Base-by-base conservation (phyloP, 2,329 filamentous ascomycete genomes). In the Reticulascus tulasneorum region DNA sequence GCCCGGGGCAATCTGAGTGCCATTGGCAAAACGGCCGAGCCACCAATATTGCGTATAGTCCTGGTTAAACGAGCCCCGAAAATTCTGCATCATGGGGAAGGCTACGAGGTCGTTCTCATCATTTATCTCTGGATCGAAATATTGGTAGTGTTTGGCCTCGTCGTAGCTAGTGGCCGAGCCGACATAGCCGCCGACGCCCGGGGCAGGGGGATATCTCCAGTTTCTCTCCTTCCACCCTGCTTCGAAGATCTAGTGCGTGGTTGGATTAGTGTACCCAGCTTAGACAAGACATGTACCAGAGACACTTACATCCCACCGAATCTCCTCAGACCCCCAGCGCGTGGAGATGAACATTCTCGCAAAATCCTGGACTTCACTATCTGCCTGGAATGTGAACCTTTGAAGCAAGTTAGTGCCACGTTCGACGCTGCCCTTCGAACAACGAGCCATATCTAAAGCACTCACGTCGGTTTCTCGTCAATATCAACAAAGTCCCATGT, bases 151-250 rank as follows among this genome's bases (percentile, higher is more conserved):
- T 6, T 23, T 28, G 2, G 32, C 36, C 19, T 41, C 35, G n/a
- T 41, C 26, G 35, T 41, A 6, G 7, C 2, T 10, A 5, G 63
- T 63, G 4, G 63, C 63, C 2, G 64, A 61, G 15, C 68, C 67
- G 31, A 72, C 46, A 35, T 59, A 71, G n/a, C 59, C 59, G 10
- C 52, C 51, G 32, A 59, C 31, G 15, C 64, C 64, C 4, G 57
- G 43, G 5, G 53, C 45, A 0, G 59, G 64, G 4, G 68, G 68
- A 32, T 67, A 67, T 9, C 51, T 38, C 67, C 67, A 71, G 23
- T 61, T 47, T 2, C 47, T 42, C 36, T 69, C 63, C 1, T 50
- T 52, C 56, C 62, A 70, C 15, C 51, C 47, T 3, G 40, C 45
- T 5, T 62, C 55, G 37, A 65, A 69, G 19, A 70, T 64, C n/a